Percentiles rank a stretch among this genome's conserved stretches.
These are phyloP conservation scores for Cordyceps sp. DNA, from an alignment of 2,329 filamentous ascomycete species.

Conservation along the genomic window DNA sequence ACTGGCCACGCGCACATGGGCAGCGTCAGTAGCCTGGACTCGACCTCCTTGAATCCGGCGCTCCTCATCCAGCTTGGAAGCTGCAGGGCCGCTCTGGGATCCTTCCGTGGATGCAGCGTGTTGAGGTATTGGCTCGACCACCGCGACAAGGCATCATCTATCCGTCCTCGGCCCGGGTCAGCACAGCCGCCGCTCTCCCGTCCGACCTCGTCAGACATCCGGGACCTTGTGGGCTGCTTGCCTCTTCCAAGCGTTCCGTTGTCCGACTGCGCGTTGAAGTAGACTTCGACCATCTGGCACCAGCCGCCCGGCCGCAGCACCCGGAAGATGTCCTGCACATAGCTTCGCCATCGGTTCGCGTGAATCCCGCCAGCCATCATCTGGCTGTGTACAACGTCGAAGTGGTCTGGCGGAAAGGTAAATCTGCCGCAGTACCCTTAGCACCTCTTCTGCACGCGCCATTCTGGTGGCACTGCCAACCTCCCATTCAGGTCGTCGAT, in stretches of 20 bases:
- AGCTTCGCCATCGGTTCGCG: slow-evolving; percentile 53
- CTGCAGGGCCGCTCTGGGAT: slow-evolving; percentile 46
- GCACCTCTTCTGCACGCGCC: neutral
- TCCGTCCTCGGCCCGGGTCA: slow-evolving; percentile 2
- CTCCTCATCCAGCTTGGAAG: slow-evolving; percentile 39
- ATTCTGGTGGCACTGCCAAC: slow-evolving; percentile 16
- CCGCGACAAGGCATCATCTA: slow-evolving; percentile 45
- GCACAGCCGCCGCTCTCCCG: neutral
- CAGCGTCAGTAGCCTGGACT: slow-evolving; percentile 46
- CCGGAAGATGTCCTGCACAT: slow-evolving; percentile 58
- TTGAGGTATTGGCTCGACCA: slow-evolving; percentile 53
- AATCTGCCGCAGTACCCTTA: slow-evolving; percentile 23
- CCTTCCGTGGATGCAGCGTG: slow-evolving; percentile 45
- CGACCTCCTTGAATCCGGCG: slow-evolving; percentile 53
- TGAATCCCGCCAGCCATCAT: slow-evolving; percentile 58
- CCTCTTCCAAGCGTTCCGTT: slow-evolving; percentile 59
- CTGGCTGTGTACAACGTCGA: slow-evolving; percentile 72
- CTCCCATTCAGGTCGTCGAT: slow-evolving; percentile 55
- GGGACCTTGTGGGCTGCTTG: no score
- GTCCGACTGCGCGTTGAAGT: slow-evolving; percentile 72
- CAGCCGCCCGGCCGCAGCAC: slow-evolving; percentile 63
- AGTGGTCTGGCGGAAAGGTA: slow-evolving; percentile 52
- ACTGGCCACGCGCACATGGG: slow-evolving; percentile 55
- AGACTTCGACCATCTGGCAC: slow-evolving; percentile 79
- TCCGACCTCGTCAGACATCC: neutral